These are phyloP conservation scores for Aspergillus tamarii DNA, from an alignment of 2,329 filamentous ascomycete genomes.

Conservation along the genomic window DNA sequence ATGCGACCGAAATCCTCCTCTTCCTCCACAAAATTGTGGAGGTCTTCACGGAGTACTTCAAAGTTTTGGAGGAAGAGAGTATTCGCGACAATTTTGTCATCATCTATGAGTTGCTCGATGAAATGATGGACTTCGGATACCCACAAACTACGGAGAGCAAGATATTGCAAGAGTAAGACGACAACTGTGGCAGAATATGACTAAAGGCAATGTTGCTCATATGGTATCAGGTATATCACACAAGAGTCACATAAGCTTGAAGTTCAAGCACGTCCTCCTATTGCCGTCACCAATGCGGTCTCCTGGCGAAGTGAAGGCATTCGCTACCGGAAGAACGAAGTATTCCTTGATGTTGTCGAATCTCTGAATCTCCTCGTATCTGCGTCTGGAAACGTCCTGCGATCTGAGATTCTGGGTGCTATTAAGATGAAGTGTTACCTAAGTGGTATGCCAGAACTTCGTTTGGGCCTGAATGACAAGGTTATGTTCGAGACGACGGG, in stretches of 20 bases:
- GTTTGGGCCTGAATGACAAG: slow-evolving; percentile 95
- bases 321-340: slow-evolving; percentile 98
- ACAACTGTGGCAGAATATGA: slow-evolving; percentile 15
- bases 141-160: slow-evolving; percentile 98
- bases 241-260: slow-evolving; percentile 99
- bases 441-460: slow-evolving; percentile 95
- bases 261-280: slow-evolving; percentile 91
- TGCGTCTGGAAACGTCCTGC: slow-evolving; percentile 89
- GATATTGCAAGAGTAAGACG: slow-evolving; percentile 86
- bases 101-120: slow-evolving; percentile 97
- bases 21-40: slow-evolving; percentile 98
- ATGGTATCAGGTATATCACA: slow-evolving; percentile 74
- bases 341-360: slow-evolving; percentile 97
- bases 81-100: slow-evolving; percentile 99
- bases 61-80: slow-evolving; percentile 96
- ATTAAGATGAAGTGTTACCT: slow-evolving; percentile 99
- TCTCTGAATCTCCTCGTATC: slow-evolving; percentile 95
- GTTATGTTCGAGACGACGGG: slow-evolving; percentile 99
- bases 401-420: slow-evolving; percentile 93
- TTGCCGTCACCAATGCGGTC: slow-evolving; percentile 97
- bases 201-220: not conserved
- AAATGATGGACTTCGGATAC: slow-evolving; percentile 99
- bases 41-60: slow-evolving; percentile 99
- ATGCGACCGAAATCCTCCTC: slow-evolving; percentile 95
- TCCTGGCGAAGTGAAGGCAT: slow-evolving; percentile 98